Conservation (phyloP, 2,329 filamentous ascomycete species). For the Ophiosphaerella herpotricha region DNA sequence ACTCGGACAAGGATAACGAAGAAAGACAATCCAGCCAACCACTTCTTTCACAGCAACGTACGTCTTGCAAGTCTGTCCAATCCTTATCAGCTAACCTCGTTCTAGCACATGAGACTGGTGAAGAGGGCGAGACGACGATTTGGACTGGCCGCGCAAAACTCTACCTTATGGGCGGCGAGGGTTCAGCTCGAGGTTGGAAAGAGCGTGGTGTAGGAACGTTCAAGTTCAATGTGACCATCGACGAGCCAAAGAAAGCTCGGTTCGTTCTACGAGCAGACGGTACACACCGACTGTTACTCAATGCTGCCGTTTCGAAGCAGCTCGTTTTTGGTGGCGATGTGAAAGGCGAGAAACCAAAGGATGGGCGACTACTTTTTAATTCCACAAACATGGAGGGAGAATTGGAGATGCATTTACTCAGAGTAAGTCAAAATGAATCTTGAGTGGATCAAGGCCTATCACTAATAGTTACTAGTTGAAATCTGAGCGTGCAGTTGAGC, state of each 20-base stretch:
- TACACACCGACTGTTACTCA: slow-evolving; percentile 83
- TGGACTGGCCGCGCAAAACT: slow-evolving; percentile 81
- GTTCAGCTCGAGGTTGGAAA: slow-evolving; percentile 72
- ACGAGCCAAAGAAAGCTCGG: slow-evolving; percentile 60
- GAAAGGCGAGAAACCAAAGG: slow-evolving; percentile 65
- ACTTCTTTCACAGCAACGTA: slow-evolving; percentile 67
- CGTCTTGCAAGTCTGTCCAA: slow-evolving; percentile 30
- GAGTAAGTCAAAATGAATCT: slow-evolving; percentile 50
- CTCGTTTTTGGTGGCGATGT: slow-evolving; percentile 78
- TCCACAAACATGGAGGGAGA: slow-evolving; percentile 58
- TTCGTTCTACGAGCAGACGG: slow-evolving; percentile 92
- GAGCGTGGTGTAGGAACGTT: slow-evolving; percentile 84
- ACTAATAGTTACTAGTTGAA: slow-evolving; percentile 23
- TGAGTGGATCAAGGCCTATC: background rate
- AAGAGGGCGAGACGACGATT: slow-evolving; percentile 78
- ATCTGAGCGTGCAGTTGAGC: slow-evolving; percentile 25
- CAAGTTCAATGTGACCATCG: slow-evolving; percentile 68
- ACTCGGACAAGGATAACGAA: slow-evolving; percentile 17
- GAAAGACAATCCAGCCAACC: slow-evolving; percentile 44
- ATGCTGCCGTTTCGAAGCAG: slow-evolving; percentile 77
- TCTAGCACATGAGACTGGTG: slow-evolving; percentile 76
- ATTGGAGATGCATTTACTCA: slow-evolving; percentile 60
- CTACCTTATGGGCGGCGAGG: slow-evolving; percentile 71
- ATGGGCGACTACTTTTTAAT: slow-evolving; percentile 71
- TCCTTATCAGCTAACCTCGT: slow-evolving; percentile 16